Evolutionary conservation across 345 rosid genomes (phyloP).

Genomic region (Toxicodendron radicans): DNA sequence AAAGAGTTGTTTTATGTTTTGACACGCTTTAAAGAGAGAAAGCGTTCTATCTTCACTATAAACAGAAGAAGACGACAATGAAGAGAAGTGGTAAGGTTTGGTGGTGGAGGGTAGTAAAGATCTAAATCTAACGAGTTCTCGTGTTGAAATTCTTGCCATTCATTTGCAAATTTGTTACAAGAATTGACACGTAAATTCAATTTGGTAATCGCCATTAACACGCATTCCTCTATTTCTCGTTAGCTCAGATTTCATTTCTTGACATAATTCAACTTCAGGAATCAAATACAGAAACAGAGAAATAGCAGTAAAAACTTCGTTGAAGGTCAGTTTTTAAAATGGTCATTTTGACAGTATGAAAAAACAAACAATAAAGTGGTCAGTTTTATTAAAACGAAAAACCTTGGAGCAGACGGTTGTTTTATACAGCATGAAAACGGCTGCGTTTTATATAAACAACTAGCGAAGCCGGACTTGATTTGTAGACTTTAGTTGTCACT

Average conservation of each 20-base stretch:
- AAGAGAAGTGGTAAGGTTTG: conserved; percentile 5
- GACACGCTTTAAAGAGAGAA: conserved; percentile 37
- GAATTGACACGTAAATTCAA: conserved; percentile 2
- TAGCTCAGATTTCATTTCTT: neutral
- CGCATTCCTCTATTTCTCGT: neutral
- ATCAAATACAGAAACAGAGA: neutral
- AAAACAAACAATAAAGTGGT: too few relatives aligned
- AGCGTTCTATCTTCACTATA: conserved; percentile 16
- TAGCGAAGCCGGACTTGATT: too few relatives aligned
- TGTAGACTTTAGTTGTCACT: too few relatives aligned
- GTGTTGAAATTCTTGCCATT: conserved; percentile 65
- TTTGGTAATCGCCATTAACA: conserved; percentile 26
- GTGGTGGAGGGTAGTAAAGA: conserved; percentile 1
- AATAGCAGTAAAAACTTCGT: too few relatives aligned
- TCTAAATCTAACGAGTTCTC: conserved; percentile 42
- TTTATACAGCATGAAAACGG: too few relatives aligned
- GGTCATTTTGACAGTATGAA: too few relatives aligned
- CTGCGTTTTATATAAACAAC: too few relatives aligned
- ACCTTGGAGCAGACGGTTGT: neutral
- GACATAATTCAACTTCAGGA: neutral
- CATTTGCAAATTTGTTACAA: conserved; percentile 36
- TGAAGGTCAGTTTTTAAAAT: too few relatives aligned
- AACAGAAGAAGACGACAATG: conserved; percentile 14
- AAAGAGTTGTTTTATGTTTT: conserved; percentile 29
- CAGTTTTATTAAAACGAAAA: too few relatives aligned